Evolutionary conservation across 345 rosid genomes (phyloP), one percentile per base, ranked within the genome.

Genomic region (Gossypium ekmanianum): DNA sequence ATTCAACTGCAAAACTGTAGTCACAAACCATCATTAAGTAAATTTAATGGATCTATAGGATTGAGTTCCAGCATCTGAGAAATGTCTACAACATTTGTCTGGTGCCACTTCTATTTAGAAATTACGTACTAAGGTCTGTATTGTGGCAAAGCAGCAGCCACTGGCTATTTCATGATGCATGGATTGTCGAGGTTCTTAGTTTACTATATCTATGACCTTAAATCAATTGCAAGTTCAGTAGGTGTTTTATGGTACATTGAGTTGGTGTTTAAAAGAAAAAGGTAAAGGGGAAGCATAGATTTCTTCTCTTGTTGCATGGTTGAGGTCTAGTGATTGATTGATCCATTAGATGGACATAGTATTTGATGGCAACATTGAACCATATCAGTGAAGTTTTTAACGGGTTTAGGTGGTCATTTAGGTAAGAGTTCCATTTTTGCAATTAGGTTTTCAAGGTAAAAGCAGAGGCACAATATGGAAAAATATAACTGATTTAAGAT

Each of bases 301-400:
- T n/a, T 13, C 65, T 26, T 61, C n/a, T 61, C 11, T 14, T 61
- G 44, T n/a, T 29, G 44, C 66, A 29, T 29, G 44, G 18, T 61
- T 61, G 45, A 61, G 43, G 66, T 13, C 44, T 14, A 61, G 66
- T 61, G 20, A 61, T 61, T 61, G 66, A 61, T 64, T 41, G 9
- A 43, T 41, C 14, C 16, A 43, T n/a, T 13, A 9, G n/a, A 41
- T 43, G n/a, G 14, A 64, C 50, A n/a, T n/a, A 41, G 69, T 17
- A 41, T 44, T 44, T 8, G 14, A 26, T 50, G n/a, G 43, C 14
- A 50, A 68, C 14, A 50, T 50, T 68, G 22, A 26, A 41, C 14
- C 41, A 39, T 57, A 9, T 64, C 50, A 2, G 2, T 41, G 13
- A 50, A 16, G 18, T 7, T 26, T 26, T 8, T 68, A 26, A n/a